Base-by-base conservation (phyloP, 805 yeast genomes). In the Saturnispora serradocipensis region DNA sequence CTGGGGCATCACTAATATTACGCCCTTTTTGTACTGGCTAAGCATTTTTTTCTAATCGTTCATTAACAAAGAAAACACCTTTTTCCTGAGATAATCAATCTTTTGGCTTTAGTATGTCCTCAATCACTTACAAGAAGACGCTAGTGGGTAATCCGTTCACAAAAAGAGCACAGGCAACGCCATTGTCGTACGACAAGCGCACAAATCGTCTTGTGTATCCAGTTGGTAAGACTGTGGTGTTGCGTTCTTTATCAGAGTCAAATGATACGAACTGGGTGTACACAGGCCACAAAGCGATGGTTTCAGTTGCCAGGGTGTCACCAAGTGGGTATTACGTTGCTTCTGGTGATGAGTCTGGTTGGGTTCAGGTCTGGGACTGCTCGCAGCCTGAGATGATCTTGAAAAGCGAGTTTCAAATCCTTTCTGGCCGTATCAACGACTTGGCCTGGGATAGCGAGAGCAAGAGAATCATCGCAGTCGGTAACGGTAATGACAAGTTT, bases 401-500 rank as follows among this genome's bases (percentile, higher is more conserved):
- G 45, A 91, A 91, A 68, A 84, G 89, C 52, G 96, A 89, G 59
- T 86, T 81, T 63, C 68, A 65, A 36, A 80, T 89, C 27, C 76
- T 91, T 50, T 77, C 84, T 38, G 97, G 97, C 4, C 78, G 86
- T 7, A 81, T 93, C 61, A 84, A 78, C 58, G 90, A 87, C 54
- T 71, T 91, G 54, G 84, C 88, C 1, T 91, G 98, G 98, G 98
- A 93, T 66, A 83, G 84, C 27, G 99, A 91, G 62, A 80, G 82
- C 45, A 73, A 81, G 54, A 77, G 99, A 58, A 71, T 93, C 49
- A 87, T 93, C 62, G 96, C 96, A 1, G 98, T 90, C 10, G 99
- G 99, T 51, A 84, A 86, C 59, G 99, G 98, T 47, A 84, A 84
- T 58, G 97, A 89, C 59, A 77, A 86, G 54, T 90, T 80, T 63